Percentiles rank a stretch among this genome's conserved stretches.
phyloP scores from a whole-genome alignment of 2,329 filamentous ascomycete species.

The Calonectria pteridis region DNA sequence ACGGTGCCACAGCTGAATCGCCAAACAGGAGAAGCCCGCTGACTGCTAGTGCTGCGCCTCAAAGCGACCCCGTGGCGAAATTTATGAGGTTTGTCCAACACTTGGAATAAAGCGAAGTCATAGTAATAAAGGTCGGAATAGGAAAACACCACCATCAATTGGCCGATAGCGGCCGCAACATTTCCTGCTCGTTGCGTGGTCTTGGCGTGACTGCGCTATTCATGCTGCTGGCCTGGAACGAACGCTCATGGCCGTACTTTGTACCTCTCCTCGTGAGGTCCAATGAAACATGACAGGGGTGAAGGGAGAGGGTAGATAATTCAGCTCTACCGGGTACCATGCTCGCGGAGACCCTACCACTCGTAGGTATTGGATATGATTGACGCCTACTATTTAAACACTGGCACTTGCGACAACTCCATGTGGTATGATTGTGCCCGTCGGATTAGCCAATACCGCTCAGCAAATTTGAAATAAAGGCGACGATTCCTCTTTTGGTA shows the following conservation, averaged over 20 bases:
- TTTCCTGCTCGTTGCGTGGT: too few relatives aligned
- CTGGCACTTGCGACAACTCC: too few relatives aligned
- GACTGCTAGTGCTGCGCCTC: slow-evolving; percentile 25
- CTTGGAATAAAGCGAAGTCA: not conserved
- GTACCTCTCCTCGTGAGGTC: not conserved
- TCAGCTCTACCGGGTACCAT: not conserved
- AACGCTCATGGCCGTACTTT: not conserved
- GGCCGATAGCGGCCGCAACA: too few relatives aligned
- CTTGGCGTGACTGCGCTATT: not conserved
- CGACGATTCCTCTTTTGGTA: not conserved
- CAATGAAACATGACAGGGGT: not conserved
- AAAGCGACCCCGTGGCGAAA: slow-evolving; percentile 9
- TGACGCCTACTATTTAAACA: not conserved
- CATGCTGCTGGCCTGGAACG: not conserved
- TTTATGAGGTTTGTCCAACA: not conserved
- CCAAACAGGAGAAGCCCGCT: slow-evolving; percentile 1
- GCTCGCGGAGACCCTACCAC: not conserved
- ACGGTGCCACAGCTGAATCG: not conserved
- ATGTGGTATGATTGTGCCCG: not conserved
- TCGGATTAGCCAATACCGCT: too few relatives aligned
- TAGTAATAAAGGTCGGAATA: not conserved
- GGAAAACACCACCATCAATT: not conserved
- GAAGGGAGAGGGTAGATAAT: not conserved
- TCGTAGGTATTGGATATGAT: not conserved
- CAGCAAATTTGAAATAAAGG: not conserved